Evolutionary conservation across 768 basidiomycete species (phyloP), one percentile per base, ranked within the genome.

Genomic region (Mycena pura): DNA sequence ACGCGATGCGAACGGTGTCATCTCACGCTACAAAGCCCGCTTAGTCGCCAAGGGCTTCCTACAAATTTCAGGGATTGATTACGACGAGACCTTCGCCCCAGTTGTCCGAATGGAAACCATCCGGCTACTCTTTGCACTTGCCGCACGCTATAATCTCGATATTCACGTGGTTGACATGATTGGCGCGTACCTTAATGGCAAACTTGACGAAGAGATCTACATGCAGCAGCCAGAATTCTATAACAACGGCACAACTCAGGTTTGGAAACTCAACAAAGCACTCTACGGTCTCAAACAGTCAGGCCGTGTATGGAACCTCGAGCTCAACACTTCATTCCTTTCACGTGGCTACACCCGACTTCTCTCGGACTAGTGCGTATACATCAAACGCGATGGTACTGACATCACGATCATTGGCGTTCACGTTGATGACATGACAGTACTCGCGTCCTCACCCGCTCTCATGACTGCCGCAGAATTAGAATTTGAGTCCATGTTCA

Each of bases 61-160:
- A 0, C 77, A 79, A 54, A 63, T 69, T 13, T 69, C 68, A 7
- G 76, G 77, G 14, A 36, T 75, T 19, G 76, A 76, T 51, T 77
- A 63, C 43, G 49, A 49, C 43, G 60, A 67, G n/a, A 59, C 43
- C 6, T 67, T 49, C 25, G 52, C 66, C 0, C 58, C 63, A 2
- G 66, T 67, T 50, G 66, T 62, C 28, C 46, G 62, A 13, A 11
- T 58, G 29, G 59, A 56, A 36, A 63, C 63, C 6, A 53, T 64
- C 27, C 66, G 66, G 2, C 43, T 65, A 21, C 48, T 65, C 8
- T 58, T 78, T 10, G 68, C 75, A 2, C 39, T 76, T 34, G 72
- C 77, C 5, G 74, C 75, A 0, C 17, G 22, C 0, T 38, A 69
- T 13, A 63, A 72, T 48, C 72, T 73, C 62, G 67, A 75, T 11